Evolutionary conservation across 1,139 yeast species (phyloP), one percentile per base, ranked within the genome.

Genomic region (Schwanniomyces etchellsii): DNA sequence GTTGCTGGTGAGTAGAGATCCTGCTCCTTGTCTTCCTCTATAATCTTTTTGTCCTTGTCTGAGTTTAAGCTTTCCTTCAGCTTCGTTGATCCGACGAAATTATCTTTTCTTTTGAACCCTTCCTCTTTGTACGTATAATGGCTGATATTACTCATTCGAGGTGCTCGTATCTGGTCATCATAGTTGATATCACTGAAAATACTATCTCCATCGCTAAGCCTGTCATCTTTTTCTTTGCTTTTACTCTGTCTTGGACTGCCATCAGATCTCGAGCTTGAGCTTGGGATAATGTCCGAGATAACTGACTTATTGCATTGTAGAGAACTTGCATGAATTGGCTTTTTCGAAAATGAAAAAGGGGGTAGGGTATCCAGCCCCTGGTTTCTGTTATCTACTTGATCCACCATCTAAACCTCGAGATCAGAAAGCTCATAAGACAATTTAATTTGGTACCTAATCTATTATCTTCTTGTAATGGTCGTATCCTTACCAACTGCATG

Each of bases 141-240:
- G 32, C 47, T 50, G 35, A 50, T 43, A 39, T 44, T 52, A 25
- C 50, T 51, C 58, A 65, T 62, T 24, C 71, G 42, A 4, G 72
- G 73, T 16, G 68, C 69, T 36, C 72, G 43, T 27, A 66, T 66
- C 40, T 63, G 69, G 36, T 66, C 68, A 36, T 65, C 65, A 37
- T 64, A 64, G 41, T 65, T 60, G 31, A 62, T 47, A 29, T 57
- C 55, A 29, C 51, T 52, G 28, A 45, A 43, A 5, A 28, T 29
- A 12, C 6, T 14, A 11, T 26, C 33, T 16, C 27, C 28, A 6
- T 25, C 28, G 4, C 37, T 10, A 9, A 9, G 12, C 9, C 13
- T 15, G n/a, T 25, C 24, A 20, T 14, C 5, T 17, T 14, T 14
- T 11, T 27, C 13, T 10, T 20, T 14, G 11, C 21, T 16, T 7